Base-by-base conservation (phyloP, 352 stramenopile species). In the Phytopythium oedochilum region DNA sequence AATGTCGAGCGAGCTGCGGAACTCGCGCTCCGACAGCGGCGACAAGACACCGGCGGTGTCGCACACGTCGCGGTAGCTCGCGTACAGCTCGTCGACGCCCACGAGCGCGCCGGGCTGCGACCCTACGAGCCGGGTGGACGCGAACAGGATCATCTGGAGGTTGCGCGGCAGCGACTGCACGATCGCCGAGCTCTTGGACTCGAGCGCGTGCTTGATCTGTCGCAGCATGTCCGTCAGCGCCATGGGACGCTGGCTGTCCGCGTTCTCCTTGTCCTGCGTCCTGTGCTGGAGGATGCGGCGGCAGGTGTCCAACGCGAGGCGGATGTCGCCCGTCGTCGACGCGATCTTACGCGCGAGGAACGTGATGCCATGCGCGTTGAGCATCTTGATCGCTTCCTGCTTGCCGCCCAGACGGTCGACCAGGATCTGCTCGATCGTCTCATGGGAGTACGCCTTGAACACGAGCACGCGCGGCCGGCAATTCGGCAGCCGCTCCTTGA, bases 291-390 rank as follows among this genome's bases (percentile, higher is more conserved):
- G 63, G 8, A 89, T 65, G 23, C 80, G 77, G 17, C 79, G 79
- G 45, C 77, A 89, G 26, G 87, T 89, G 58, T 90, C 82, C 3
- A 94, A 66, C 0, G 80, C 82, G 20, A 88, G 57, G 28, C 85
- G 69, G 38, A 94, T 87, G 52, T 94, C 85, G 11, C 85, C 85
- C 1, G 72, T 83, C 11, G 76, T 86, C 3, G 82, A 87, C 10
- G 82, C 82, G 14, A 94, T 75, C 55, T 94, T 94, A 17, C 85
- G 79, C 12, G 85, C 76, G 25, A 94, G 68, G 60, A 89, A 94
- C 20, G 82, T 69, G 38, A 94, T 73, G 22, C 82, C 82, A 57
- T 92, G 76, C 5, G 63, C 48, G 45, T 88, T 88, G 7, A 94
- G 63, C 59, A 92, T 64, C 42, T 79, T 75, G 3, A 57, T 51